Evolutionary conservation across 2,329 filamentous ascomycete species (phyloP).

Genomic region (Trichoderma koningiopsis): DNA sequence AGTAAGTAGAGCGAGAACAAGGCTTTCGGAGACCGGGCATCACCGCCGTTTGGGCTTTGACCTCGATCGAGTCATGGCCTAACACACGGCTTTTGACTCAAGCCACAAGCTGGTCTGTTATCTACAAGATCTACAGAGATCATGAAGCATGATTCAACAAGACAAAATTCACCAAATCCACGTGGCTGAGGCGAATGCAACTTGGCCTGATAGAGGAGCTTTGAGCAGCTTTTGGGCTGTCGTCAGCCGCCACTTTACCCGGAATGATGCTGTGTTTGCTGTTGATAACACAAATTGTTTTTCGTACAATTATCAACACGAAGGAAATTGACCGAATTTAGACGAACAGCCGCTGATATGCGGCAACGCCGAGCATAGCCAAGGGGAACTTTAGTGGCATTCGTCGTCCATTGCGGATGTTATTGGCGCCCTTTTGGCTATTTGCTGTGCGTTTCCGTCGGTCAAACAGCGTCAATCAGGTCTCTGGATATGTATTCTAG

Average conservation of each 20-base stretch:
- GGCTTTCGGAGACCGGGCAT: background rate
- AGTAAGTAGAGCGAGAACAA: background rate
- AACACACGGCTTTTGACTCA: background rate
- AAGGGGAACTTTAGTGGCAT: background rate
- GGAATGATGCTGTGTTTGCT: background rate
- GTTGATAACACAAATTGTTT: background rate
- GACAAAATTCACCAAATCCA: background rate
- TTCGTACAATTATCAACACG: background rate
- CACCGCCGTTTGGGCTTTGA: background rate
- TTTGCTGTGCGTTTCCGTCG: conserved; percentile 7
- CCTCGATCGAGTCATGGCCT: background rate
- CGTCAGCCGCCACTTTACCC: background rate
- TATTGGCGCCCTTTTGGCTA: background rate
- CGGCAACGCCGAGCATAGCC: conserved; percentile 8
- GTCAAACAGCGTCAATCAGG: background rate
- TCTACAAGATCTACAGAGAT: background rate
- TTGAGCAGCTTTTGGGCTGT: background rate
- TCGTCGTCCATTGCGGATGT: background rate
- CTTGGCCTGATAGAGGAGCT: background rate
- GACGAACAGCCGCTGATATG: conserved; percentile 16
- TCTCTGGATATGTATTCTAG: background rate
- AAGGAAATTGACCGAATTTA: background rate
- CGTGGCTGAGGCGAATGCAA: background rate
- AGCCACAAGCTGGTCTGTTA: background rate
- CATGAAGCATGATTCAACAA: background rate